These are phyloP conservation scores for Xylaria intraflava DNA, from an alignment of 495 filamentous ascomycete genomes.

Conservation along the genomic window DNA sequence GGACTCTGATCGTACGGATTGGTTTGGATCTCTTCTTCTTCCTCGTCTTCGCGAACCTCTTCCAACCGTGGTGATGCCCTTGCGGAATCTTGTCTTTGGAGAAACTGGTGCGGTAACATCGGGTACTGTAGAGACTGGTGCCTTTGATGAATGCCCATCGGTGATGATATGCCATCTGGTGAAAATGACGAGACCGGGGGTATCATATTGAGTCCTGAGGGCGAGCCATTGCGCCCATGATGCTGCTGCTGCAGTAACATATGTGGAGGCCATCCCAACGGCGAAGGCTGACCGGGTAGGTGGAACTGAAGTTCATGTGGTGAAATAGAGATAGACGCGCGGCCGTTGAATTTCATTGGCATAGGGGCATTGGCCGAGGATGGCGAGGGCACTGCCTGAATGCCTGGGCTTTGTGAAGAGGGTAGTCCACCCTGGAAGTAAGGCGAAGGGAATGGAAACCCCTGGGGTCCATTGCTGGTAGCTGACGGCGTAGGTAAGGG, in stretches of 20 bases:
- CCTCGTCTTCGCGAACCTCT: conserved; percentile 48
- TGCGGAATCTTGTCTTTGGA: conserved; percentile 43
- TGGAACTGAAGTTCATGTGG: conserved; percentile 37
- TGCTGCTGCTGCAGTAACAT: conserved; percentile 47
- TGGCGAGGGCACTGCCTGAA: conserved; percentile 46
- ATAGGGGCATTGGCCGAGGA: conserved; percentile 50
- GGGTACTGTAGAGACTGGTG: conserved; percentile 55
- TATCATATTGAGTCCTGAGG: conserved; percentile 46
- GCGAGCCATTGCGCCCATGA: conserved; percentile 50
- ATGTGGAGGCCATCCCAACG: conserved; percentile 50
- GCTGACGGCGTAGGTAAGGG: conserved; percentile 59
- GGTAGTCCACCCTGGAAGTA: conserved; percentile 49
- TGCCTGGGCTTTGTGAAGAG: conserved; percentile 50
- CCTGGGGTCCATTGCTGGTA: conserved; percentile 52
- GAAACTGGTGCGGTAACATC: conserved; percentile 46
- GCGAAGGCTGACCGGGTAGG: conserved; percentile 36
- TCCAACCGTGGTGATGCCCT: conserved; percentile 51
- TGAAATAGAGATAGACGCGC: conserved; percentile 48
- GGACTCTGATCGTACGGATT: conserved; percentile 42
- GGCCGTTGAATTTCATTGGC: conserved; percentile 44
- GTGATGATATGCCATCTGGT: conserved; percentile 37
- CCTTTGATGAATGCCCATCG: conserved; percentile 45
- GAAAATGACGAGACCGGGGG: conserved; percentile 48
- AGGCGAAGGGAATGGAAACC: conserved; percentile 53
- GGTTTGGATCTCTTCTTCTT: conserved; percentile 47